Evolutionary conservation across 2,329 filamentous ascomycete species (phyloP), one percentile per base, ranked within the genome.

Genomic region (Colletotrichum orbiculare): DNA sequence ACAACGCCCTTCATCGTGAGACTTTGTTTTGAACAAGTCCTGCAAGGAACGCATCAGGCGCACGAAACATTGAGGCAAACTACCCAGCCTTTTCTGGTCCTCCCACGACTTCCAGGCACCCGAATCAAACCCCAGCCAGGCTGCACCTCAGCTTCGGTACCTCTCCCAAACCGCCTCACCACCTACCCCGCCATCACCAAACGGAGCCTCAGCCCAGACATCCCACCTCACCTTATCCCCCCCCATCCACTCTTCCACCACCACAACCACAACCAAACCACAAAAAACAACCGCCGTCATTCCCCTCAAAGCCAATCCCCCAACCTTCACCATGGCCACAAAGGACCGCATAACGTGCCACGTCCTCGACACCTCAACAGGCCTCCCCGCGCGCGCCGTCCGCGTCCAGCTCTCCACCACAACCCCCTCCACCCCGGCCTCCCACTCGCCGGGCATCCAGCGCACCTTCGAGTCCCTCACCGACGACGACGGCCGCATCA

Each of bases 311-410:
- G 1, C 13, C 15, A 46, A 46, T 15, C 42, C n/a, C 43, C 15
- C 17, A 11, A 11, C 25, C 45, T 10, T 48, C 45, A 48, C 15
- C 45, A 39, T 53, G 15, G 25, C 49, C 34, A 39, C 49, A n/a
- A 88, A 86, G 73, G 87, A 89, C 74, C 87, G 87, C 74, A 95
- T 96, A 73, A 95, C 92, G 76, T 95, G 92, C 82, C 92, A 96
- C 82, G 87, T 94, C 77, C 91, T 96, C 76, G 91, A 96, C 83
- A 95, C 92, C 10, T 86, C 88, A n/a, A 81, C 85, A 67, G 92
- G 92, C 73, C 85, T 84, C 62, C 92, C 92, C 25, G 92, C 87
- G 13, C 78, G 83, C 61, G 82, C 83, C 67, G 86, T 96, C 71
- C 83, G 84, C 69, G 91, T 94, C 62, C 87, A 85, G 59, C 86